Evolutionary conservation across 176 grass and related monocot genomes (phyloP), one percentile per base, ranked within the genome.

Genomic region (Elaeis guineensis): DNA sequence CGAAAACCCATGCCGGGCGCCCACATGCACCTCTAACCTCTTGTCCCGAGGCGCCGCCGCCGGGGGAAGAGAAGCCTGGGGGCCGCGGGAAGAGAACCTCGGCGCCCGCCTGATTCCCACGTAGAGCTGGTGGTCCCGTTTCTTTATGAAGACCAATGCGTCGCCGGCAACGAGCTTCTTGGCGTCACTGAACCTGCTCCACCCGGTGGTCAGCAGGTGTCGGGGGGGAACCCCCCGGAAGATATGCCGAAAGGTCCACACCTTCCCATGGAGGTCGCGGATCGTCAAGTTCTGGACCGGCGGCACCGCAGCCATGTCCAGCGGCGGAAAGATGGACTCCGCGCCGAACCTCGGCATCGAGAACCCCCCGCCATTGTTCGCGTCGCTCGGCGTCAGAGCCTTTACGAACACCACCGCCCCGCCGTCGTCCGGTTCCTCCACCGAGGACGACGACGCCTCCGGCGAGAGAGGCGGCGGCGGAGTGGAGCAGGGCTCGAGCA

Each of bases 301-400:
- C 17, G 90, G 79, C 4, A 86, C 66, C 15, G 49, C 72, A 0
- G 18, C 17, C 49, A 85, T 68, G 74, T 89, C 58, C 58, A 95
- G 86, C 21, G 8, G 17, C 21, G 85, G 90, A 61, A 95, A 83
- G 72, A 95, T 71, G 17, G 58, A 17, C 9, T 83, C 85, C 57
- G 85, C 82, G 85, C 82, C 89, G 69, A 70, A 70, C 57, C 79
- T 77, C 55, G 85, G 85, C 4, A 95, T 69, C 22, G 89, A 89
- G 73, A 95, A 95, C 29, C 85, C 85, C 55, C 76, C 82, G 51
- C 89, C 89, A 64, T 89, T 95, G 81, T 95, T 89, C 55, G 89
- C 89, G 61, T 95, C 89, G 89, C 81, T 89, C 64, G 60, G 72
- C 19, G 82, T 95, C 50, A 95, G 82, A 21, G 80, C 63, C 69